Conservation (phyloP, 1,284 basidiomycete genomes). For the Athelia psychrophila region DNA sequence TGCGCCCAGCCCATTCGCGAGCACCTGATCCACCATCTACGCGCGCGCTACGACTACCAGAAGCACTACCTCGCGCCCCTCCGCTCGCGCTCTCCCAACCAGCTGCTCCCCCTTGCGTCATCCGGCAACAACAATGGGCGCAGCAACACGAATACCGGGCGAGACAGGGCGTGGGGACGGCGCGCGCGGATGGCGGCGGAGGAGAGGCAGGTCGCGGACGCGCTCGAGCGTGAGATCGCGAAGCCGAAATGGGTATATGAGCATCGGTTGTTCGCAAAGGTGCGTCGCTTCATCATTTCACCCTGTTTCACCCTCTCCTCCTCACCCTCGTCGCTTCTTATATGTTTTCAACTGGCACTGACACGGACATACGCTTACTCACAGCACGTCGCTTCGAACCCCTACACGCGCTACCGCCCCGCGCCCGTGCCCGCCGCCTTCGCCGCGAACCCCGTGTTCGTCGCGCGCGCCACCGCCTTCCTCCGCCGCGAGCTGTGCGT, state of each 20-base stretch:
- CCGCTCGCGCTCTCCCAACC: constrained; percentile 46
- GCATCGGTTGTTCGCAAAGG: constrained; percentile 78
- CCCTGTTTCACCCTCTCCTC: neutral
- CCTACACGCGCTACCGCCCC: constrained; percentile 77
- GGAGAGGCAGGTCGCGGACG: constrained; percentile 53
- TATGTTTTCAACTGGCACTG: no score
- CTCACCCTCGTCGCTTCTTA: neutral
- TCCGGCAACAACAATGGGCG: constrained; percentile 23
- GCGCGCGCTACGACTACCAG: constrained; percentile 74
- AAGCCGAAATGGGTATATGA: constrained; percentile 67
- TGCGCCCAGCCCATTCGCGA: constrained; percentile 74
- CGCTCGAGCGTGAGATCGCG: constrained; percentile 63
- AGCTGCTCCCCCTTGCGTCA: constrained; percentile 29
- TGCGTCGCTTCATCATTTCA: constrained; percentile 31
- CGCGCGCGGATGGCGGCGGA: constrained; percentile 45
- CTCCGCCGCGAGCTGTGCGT: constrained; percentile 82
- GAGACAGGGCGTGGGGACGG: constrained; percentile 57
- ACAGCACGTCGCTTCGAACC: constrained; percentile 87
- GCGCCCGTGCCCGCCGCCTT: constrained; percentile 82
- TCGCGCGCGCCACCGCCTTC: constrained; percentile 75
- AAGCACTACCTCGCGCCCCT: constrained; percentile 78
- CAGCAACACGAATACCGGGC: constrained; percentile 22
- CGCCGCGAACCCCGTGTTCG: constrained; percentile 64
- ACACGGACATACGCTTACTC: no score
- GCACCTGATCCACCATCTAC: constrained; percentile 78